phyloP scores from a whole-genome alignment of 2,329 filamentous ascomycete genomes.

The Pezicula radicicola region DNA sequence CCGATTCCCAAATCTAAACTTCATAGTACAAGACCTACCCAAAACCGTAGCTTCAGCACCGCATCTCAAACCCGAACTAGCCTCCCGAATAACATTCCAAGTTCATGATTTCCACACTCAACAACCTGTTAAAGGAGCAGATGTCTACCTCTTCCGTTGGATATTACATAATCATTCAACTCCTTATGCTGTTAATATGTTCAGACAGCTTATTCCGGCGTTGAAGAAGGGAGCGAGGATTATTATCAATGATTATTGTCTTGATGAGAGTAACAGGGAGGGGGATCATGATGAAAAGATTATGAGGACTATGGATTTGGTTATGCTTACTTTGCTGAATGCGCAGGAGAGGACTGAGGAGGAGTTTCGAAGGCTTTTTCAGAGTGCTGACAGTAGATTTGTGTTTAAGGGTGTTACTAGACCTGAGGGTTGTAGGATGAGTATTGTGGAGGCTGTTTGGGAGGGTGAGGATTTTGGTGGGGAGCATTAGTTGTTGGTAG shows the following conservation, averaged over 20 bases:
- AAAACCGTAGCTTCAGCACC: conserved; percentile 46
- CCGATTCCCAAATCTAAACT: conserved; percentile 46
- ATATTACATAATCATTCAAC: conserved; percentile 62
- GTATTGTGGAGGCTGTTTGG: conserved; percentile 47
- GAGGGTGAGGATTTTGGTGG: conserved; percentile 23
- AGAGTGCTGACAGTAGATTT: conserved; percentile 38
- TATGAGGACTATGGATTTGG: conserved; percentile 46
- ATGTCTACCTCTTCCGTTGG: conserved; percentile 57
- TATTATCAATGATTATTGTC: conserved; percentile 42
- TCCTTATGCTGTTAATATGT: conserved; percentile 45
- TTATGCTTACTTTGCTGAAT: conserved; percentile 50
- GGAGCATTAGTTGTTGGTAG: neutral
- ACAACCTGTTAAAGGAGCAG: conserved; percentile 50
- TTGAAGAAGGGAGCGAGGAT: conserved; percentile 48
- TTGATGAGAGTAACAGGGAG: conserved; percentile 36
- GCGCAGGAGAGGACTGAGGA: conserved; percentile 45
- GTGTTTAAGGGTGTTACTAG: conserved; percentile 41
- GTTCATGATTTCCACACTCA: conserved; percentile 56
- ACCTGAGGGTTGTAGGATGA: conserved; percentile 41
- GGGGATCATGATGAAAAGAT: conserved; percentile 43
- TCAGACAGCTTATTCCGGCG: conserved; percentile 48
- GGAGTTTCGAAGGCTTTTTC: conserved; percentile 45
- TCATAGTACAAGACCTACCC: conserved; percentile 52
- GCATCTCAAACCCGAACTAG: conserved; percentile 33
- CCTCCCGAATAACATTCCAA: conserved; percentile 36